Evolutionary conservation across 305 asterid genomes (phyloP).

Genomic region (Plantago coronopus): DNA sequence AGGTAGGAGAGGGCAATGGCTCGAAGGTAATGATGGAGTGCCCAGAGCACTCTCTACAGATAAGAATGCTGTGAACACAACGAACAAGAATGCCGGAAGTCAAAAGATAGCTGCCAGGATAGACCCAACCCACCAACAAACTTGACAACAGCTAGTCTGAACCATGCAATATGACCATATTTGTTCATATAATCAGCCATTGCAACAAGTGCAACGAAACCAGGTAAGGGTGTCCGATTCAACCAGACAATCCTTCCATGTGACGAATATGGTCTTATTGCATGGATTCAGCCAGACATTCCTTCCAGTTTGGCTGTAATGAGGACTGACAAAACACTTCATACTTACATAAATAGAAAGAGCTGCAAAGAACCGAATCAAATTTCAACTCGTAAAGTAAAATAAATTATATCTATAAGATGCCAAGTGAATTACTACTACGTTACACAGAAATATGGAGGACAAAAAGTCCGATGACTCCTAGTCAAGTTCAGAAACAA

Average conservation of each 20-base stretch:
- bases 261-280: too few species aligned
- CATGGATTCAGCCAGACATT: too few species aligned
- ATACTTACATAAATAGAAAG: too few species aligned
- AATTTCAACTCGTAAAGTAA: too few species aligned
- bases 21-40: slow-evolving; percentile 75
- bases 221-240: slow-evolving; percentile 99
- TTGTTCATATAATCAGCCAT: slow-evolving; percentile 98
- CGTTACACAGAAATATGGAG: too few species aligned
- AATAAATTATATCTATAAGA: too few species aligned
- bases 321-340: too few species aligned
- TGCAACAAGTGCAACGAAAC: slow-evolving; percentile 98
- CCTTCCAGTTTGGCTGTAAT: too few species aligned
- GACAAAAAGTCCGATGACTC: too few species aligned
- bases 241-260: slow-evolving; percentile 96
- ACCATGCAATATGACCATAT: slow-evolving; percentile 96
- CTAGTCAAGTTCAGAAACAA: too few species aligned
- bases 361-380: too few species aligned
- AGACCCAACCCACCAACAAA: slow-evolving; percentile 92
- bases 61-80: slow-evolving; percentile 94
- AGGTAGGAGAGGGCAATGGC: slow-evolving; percentile 79
- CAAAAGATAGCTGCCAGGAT: slow-evolving; percentile 93
- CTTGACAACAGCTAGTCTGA: slow-evolving; percentile 93
- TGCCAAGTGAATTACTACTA: too few species aligned
- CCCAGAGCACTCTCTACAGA: slow-evolving; percentile 92
- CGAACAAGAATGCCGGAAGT: slow-evolving; percentile 90